Percentiles rank a stretch among this genome's conserved stretches.
These are phyloP conservation scores for Saccharomycopsis lassenensis DNA, from an alignment of 805 yeast species.

Conservation along the genomic window DNA sequence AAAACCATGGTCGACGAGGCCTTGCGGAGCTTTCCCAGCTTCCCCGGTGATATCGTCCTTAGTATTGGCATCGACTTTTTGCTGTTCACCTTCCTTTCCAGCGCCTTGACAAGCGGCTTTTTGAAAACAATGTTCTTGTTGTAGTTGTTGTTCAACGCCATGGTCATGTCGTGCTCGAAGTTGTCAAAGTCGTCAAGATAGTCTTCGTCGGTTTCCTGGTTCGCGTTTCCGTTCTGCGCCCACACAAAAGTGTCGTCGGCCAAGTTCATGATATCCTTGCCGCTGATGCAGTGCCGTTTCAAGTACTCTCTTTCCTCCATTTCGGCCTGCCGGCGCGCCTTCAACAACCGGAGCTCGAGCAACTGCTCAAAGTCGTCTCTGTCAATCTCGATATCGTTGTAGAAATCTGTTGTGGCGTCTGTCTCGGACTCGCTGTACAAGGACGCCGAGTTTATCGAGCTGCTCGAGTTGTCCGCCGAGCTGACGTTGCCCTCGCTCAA, in stretches of 20 bases:
- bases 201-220: constrained; percentile 3
- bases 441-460: constrained; percentile 10
- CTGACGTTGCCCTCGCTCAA: too few species aligned
- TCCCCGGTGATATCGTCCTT: background rate
- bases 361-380: constrained; percentile 15
- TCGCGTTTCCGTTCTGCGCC: constrained; percentile 1
- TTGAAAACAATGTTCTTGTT: constrained; percentile 7
- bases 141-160: constrained; percentile 6
- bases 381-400: constrained; percentile 15
- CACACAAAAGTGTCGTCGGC: constrained; percentile 15
- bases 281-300: background rate
- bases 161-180: constrained; percentile 11
- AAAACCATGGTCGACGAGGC: constrained; percentile 3
- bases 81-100: constrained; percentile 1
- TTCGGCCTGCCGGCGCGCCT: constrained; percentile 15
- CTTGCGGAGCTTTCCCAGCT: constrained; percentile 2
- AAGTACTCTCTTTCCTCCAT: constrained; percentile 16
- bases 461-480: constrained; percentile 4
- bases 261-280: constrained; percentile 10
- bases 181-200: constrained; percentile 16
- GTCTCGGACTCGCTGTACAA: constrained; percentile 17
- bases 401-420: constrained; percentile 14
- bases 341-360: constrained; percentile 11
- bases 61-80: constrained; percentile 14
- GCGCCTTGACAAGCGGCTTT: background rate